Conservation (phyloP, 805 yeast genomes). For the Myxozyma neotropica region DNA sequence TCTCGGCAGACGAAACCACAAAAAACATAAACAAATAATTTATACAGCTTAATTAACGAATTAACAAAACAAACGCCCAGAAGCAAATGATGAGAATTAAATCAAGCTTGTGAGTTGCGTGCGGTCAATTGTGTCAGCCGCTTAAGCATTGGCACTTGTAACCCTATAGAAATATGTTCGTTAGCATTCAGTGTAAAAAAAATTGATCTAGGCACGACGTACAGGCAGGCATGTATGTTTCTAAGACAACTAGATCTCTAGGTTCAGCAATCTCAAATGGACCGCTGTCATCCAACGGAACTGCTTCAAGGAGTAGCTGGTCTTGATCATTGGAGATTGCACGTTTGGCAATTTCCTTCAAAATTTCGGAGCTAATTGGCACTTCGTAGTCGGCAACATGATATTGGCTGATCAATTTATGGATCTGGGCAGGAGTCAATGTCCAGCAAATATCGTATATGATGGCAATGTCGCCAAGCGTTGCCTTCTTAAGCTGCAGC, state of each 20-base stretch:
- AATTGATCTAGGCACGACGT: neutral
- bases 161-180: constrained; percentile 31
- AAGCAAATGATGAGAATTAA: neutral
- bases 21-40: no score
- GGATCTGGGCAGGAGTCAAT: constrained; percentile 92
- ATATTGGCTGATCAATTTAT: constrained; percentile 85
- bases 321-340: constrained; percentile 51
- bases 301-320: constrained; percentile 46
- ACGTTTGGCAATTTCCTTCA: constrained; percentile 67
- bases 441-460: constrained; percentile 94
- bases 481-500: constrained; percentile 86
- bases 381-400: constrained; percentile 92
- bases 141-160: constrained; percentile 85
- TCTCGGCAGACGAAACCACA: no score
- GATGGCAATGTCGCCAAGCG: constrained; percentile 85
- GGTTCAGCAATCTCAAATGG: constrained; percentile 48
- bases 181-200: neutral
- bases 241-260: constrained; percentile 70
- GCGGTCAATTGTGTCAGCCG: constrained; percentile 72
- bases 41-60: no score
- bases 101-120: constrained; percentile 6
- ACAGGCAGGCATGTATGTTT: constrained; percentile 87
- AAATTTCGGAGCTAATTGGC: constrained; percentile 80
- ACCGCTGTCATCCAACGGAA: constrained; percentile 45
- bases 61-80: neutral